Evolutionary conservation across 2,329 filamentous ascomycete species (phyloP), one percentile per base, ranked within the genome.

Genomic region (Curvularia eragrostidis): DNA sequence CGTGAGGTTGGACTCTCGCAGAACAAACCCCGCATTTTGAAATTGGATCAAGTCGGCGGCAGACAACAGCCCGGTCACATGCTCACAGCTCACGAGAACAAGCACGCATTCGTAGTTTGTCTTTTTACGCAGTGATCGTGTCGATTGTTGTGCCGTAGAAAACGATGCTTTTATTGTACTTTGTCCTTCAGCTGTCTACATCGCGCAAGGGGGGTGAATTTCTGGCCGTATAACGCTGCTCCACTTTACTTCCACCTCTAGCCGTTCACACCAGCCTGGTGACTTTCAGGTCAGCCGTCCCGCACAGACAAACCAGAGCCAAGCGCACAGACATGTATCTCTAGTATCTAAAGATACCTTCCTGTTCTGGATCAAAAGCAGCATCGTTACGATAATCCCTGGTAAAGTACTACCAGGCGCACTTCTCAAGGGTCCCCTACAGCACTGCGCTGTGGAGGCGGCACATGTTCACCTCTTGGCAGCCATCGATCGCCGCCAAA

Each of bases 211-310:
- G 21, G 41, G 26, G 34, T 36, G 48, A 6, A 49, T 39, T 12
- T 21, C 26, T 43, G 28, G 18, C 21, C 19, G 36, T 56, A 56
- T 54, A 56, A 52, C 46, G 34, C 41, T 28, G 47, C 51, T 34
- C 18, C 39, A 34, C 23, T 24, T 42, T 52, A 46, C 52, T 46
- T 48, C 58, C 48, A 46, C 56, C 47, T 28, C 43, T 51, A 48
- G 52, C 49, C 6, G 19, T 15, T 56, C 53, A 46, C 32, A 34
- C 56, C 49, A 56, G 54, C 54, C 59, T 19, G 61, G 58, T 64
- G 44, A 32, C 48, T 34, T n/a, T 39, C 6, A 32, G 19, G 38
- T 18, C 46, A 52, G 39, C 28, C 23, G 6, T 30, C 28, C 9
- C 47, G 58, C 34, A 49, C 52, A 54, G 52, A 56, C 43, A 32